Percentiles rank a stretch among this genome's conserved stretches.
These are phyloP conservation scores for Achlya hypogyna DNA, from an alignment of 352 stramenopile genomes.

Conservation along the genomic window DNA sequence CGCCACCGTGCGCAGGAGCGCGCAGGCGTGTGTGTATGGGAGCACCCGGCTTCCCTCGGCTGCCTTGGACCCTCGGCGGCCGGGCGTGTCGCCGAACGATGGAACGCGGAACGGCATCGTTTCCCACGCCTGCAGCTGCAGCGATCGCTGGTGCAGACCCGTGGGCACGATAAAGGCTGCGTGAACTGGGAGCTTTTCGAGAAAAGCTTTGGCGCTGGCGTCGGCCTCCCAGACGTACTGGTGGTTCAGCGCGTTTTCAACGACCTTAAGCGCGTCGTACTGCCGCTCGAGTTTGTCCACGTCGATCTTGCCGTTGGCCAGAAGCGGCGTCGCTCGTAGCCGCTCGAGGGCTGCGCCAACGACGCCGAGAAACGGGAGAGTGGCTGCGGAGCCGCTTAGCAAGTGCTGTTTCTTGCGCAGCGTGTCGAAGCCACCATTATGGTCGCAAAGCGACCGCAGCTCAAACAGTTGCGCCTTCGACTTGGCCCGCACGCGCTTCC, in stretches of 20 bases:
- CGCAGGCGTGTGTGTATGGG: conserved; percentile 44
- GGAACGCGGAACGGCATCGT: background rate
- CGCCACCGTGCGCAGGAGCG: conserved; percentile 28
- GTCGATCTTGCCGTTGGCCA: conserved; percentile 32
- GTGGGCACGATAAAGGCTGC: conserved; percentile 37
- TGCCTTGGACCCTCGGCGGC: conserved; percentile 16
- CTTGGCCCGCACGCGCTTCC: conserved; percentile 59
- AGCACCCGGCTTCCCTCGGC: conserved; percentile 23
- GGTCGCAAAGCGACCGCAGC: conserved; percentile 52
- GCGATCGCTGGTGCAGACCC: conserved; percentile 40
- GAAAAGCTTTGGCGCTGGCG: conserved; percentile 26
- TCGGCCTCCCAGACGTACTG: background rate
- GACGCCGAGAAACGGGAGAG: conserved; percentile 68
- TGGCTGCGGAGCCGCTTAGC: conserved; percentile 32
- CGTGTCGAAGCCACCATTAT: conserved; percentile 61
- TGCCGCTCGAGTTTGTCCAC: conserved; percentile 56
- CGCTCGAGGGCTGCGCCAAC: conserved; percentile 59
- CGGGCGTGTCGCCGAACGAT: background rate
- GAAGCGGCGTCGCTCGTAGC: conserved; percentile 38
- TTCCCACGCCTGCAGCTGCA: conserved; percentile 41
- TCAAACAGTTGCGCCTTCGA: conserved; percentile 57
- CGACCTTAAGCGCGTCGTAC: conserved; percentile 37
- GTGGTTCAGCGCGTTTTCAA: conserved; percentile 34
- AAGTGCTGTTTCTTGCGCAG: conserved; percentile 44
- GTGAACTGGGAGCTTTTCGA: conserved; percentile 23